These are phyloP conservation scores for Suillus paluster DNA, from an alignment of 768 basidiomycete genomes.

Conservation along the genomic window DNA sequence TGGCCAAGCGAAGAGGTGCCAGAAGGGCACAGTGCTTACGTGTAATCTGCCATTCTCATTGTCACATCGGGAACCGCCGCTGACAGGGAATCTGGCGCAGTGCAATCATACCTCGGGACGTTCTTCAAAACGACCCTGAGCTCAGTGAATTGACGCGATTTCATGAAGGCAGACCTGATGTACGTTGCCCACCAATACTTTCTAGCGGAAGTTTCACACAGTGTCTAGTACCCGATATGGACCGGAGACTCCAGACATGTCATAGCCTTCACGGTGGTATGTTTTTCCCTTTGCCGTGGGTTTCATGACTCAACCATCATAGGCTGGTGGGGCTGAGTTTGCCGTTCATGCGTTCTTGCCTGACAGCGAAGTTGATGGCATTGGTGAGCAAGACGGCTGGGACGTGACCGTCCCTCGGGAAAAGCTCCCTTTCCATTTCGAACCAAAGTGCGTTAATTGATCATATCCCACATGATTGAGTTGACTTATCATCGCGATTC, in stretches of 20 bases:
- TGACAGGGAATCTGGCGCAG: slow-evolving; percentile 27
- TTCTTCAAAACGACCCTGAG: slow-evolving; percentile 48
- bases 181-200: slow-evolving; percentile 13
- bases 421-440: slow-evolving; percentile 40
- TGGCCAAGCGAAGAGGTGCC: slow-evolving; percentile 33
- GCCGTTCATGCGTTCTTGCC: slow-evolving; percentile 45
- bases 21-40: slow-evolving; percentile 47
- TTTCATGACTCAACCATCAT: not conserved
- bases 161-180: slow-evolving; percentile 25
- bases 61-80: slow-evolving; percentile 11
- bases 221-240: slow-evolving; percentile 29
- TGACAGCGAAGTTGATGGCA: slow-evolving; percentile 40
- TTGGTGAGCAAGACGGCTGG: slow-evolving; percentile 38
- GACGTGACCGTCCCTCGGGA: slow-evolving; percentile 38
- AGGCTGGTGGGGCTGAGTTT: slow-evolving; percentile 44
- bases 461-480: not conserved
- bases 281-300: slow-evolving; percentile 8
- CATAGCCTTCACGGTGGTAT: slow-evolving; percentile 26
- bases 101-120: slow-evolving; percentile 45
- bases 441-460: slow-evolving; percentile 39
- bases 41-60: slow-evolving; percentile 33
- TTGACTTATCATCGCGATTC: slow-evolving; percentile 15
- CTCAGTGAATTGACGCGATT: slow-evolving; percentile 37
- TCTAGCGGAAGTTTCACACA: not conserved
- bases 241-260: slow-evolving; percentile 31